Conservation (phyloP, 1,284 basidiomycete species). For the Malassezia japonica region DNA sequence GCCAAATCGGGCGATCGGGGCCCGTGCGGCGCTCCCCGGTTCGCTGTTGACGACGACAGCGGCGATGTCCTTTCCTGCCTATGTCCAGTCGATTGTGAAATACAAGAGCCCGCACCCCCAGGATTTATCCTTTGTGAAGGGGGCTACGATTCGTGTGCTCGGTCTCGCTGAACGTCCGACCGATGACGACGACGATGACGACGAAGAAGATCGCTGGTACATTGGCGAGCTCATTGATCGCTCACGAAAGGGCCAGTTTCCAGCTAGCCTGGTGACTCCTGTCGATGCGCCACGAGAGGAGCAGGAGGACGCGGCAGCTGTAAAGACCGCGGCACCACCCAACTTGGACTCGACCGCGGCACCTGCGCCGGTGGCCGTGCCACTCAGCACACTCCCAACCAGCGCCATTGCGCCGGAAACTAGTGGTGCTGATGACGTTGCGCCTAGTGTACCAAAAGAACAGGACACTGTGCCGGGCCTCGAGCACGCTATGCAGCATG, state of each 20-base stretch:
- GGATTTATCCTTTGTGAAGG: constrained; percentile 42
- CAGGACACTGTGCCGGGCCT: too few relatives aligned
- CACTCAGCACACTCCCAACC: too few relatives aligned
- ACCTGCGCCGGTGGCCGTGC: too few relatives aligned
- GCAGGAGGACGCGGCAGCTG: too few relatives aligned
- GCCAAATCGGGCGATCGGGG: constrained; percentile 7
- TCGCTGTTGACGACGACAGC: neutral
- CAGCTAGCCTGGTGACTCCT: constrained; percentile 32
- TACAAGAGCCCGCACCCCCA: constrained; percentile 42
- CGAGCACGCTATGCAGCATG: too few relatives aligned
- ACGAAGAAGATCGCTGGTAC: constrained; percentile 49
- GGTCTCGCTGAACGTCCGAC: constrained; percentile 21
- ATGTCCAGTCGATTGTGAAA: constrained; percentile 34
- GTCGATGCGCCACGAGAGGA: neutral
- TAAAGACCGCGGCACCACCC: too few relatives aligned
- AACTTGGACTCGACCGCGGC: too few relatives aligned
- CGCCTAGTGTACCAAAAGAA: too few relatives aligned
- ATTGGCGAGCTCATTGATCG: constrained; percentile 43
- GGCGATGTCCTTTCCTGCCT: constrained; percentile 24
- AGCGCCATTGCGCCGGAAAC: too few relatives aligned
- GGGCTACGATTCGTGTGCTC: constrained; percentile 40
- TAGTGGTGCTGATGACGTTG: too few relatives aligned
- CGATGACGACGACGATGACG: constrained; percentile 28
- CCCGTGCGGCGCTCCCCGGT: constrained; percentile 1
- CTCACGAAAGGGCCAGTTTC: constrained; percentile 42